phyloP scores from a whole-genome alignment of 2,329 filamentous ascomycete genomes.

The Fusarium globosum region DNA sequence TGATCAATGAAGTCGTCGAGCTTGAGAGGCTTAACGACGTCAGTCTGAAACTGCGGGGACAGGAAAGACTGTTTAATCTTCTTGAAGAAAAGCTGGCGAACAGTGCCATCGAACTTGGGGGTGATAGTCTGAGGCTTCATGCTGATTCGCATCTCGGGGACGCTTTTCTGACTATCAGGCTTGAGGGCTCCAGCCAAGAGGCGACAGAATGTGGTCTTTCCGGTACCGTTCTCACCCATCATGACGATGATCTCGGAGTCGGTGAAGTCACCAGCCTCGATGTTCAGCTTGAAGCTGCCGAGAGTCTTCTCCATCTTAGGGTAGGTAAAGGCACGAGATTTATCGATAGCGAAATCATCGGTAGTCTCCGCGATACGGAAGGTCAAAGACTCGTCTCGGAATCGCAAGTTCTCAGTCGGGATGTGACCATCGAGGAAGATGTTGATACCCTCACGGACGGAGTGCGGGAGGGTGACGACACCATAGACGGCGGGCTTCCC shows the following conservation, averaged over 20 bases:
- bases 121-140: slow-evolving; percentile 99
- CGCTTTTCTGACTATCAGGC: slow-evolving; percentile 80
- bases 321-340: slow-evolving; percentile 86
- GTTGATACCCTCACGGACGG: slow-evolving; percentile 98
- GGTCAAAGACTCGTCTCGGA: slow-evolving; percentile 95
- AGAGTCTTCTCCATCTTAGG: slow-evolving; percentile 93
- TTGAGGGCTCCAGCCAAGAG: slow-evolving; percentile 94
- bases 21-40: slow-evolving; percentile 99
- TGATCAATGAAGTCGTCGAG: slow-evolving; percentile 99
- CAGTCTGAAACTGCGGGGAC: slow-evolving; percentile 98
- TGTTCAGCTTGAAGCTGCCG: slow-evolving; percentile 84
- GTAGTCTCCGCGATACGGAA: slow-evolving; percentile 92
- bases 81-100: slow-evolving; percentile 99
- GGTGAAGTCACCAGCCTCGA: slow-evolving; percentile 89
- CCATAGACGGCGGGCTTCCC: slow-evolving; percentile 95
- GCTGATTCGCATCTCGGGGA: slow-evolving; percentile 96
- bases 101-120: slow-evolving; percentile 96
- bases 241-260: slow-evolving; percentile 99
- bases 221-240: slow-evolving; percentile 99
- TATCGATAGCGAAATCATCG: slow-evolving; percentile 89
- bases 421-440: slow-evolving; percentile 99
- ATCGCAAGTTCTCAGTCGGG: slow-evolving; percentile 96
- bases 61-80: slow-evolving; percentile 98
- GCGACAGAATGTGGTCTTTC: slow-evolving; percentile 98
- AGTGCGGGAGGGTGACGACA: slow-evolving; percentile 95